These are phyloP conservation scores for Blepharisma stoltei DNA, from an alignment of 73 alveolate genomes.

Conservation along the genomic window DNA sequence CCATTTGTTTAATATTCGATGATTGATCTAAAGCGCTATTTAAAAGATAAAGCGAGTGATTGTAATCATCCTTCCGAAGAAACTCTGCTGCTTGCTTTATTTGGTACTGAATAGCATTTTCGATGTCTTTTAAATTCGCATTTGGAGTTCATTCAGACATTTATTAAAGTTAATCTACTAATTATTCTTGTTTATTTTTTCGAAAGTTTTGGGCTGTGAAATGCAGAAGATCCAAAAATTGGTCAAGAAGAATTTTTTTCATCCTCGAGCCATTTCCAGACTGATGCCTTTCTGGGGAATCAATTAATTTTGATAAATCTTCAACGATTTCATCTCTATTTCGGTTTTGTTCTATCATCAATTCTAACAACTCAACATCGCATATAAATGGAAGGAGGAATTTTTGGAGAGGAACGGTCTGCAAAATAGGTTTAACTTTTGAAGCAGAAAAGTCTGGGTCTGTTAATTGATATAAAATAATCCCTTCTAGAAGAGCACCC, in stretches of 20 bases:
- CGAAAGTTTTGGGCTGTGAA: slow-evolving; percentile 1
- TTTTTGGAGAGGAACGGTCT: neutral
- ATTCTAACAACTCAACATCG: slow-evolving; percentile 4
- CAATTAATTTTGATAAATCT: neutral
- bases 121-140: too few relatives aligned
- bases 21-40: too few relatives aligned
- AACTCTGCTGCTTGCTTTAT: too few relatives aligned
- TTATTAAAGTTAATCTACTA: too few relatives aligned
- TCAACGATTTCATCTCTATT: neutral
- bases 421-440: neutral
- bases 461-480: slow-evolving; percentile 10
- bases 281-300: slow-evolving; percentile 26
- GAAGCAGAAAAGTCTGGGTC: slow-evolving; percentile 14
- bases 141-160: too few relatives aligned
- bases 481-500: slow-evolving; percentile 2
- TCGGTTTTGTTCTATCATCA: slow-evolving; percentile 7
- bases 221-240: slow-evolving; percentile 18
- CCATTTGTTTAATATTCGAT: too few relatives aligned
- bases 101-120: too few relatives aligned
- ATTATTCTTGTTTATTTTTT: too few relatives aligned
- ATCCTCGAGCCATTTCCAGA: neutral
- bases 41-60: too few relatives aligned
- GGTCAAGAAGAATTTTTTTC: slow-evolving; percentile 14
- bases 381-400: neutral
- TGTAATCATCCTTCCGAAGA: too few relatives aligned